A percentile compares a stretch with the other conserved stretches of the same genome.
These are phyloP conservation scores for Leccinum griseonigrum DNA, from an alignment of 1,284 basidiomycete genomes.

Conservation along the genomic window DNA sequence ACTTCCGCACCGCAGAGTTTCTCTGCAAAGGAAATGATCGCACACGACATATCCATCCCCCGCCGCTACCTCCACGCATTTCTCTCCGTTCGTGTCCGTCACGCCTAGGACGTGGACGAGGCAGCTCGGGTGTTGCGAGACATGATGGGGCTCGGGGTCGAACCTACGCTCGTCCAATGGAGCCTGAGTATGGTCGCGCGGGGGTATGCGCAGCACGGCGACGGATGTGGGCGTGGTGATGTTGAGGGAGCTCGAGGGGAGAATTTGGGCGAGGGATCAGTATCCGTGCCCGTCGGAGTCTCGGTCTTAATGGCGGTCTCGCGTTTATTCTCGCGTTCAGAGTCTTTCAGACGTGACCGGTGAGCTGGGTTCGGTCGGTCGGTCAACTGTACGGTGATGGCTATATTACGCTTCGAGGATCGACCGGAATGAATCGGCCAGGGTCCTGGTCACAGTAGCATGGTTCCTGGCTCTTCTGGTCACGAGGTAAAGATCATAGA, in stretches of 20 bases:
- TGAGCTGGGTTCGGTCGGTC: background rate
- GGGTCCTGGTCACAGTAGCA: too few species aligned
- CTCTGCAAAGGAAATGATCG: conserved; percentile 29
- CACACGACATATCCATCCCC: conserved; percentile 23
- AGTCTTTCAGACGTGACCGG: background rate
- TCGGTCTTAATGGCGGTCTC: background rate
- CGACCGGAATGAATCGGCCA: too few species aligned
- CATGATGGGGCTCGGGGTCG: conserved; percentile 34
- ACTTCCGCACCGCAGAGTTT: conserved; percentile 22
- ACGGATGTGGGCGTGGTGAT: conserved; percentile 26
- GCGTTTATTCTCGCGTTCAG: background rate
- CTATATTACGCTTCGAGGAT: too few species aligned
- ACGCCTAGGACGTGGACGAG: background rate
- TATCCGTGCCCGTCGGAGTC: background rate
- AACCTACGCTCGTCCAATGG: conserved; percentile 26
- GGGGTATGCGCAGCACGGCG: conserved; percentile 14
- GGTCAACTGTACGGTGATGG: too few species aligned
- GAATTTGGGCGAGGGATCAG: background rate
- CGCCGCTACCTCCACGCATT: conserved; percentile 19
- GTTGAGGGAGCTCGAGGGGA: conserved; percentile 20
- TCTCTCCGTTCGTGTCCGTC: conserved; percentile 30
- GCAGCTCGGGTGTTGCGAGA: conserved; percentile 33
- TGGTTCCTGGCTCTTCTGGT: too few species aligned
- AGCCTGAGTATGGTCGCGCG: conserved; percentile 28
- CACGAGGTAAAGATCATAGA: too few species aligned